Percentiles rank a stretch among this genome's conserved stretches.
Conservation (phyloP, 805 yeast genomes). For the Tetrapisispora arboricola region DNA sequence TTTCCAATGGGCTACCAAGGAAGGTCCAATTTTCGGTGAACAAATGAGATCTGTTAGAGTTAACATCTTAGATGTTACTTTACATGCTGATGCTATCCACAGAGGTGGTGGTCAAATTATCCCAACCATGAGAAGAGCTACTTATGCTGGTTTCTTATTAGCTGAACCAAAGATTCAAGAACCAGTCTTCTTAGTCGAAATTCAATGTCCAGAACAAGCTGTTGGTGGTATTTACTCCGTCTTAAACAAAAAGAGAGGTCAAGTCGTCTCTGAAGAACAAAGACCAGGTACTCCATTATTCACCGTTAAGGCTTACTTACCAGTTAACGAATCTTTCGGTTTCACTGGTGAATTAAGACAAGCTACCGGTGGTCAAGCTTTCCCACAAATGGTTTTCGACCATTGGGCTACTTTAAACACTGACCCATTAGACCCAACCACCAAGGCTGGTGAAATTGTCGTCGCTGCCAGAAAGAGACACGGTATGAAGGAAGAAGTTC, state of each 20-base stretch:
- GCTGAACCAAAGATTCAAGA: conserved; percentile 99
- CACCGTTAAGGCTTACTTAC: conserved; percentile 98
- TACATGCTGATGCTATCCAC: conserved; percentile 99
- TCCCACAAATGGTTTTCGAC: conserved; percentile 99
- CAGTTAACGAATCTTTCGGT: conserved; percentile 99
- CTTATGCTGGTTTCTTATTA: conserved; percentile 93
- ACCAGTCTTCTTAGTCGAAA: conserved; percentile 97
- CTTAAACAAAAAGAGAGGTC: conserved; percentile 98
- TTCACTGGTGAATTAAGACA: conserved; percentile 98
- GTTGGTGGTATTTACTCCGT: conserved; percentile 99
- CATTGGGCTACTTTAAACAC: conserved; percentile 90
- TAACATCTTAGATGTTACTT: conserved; percentile 96
- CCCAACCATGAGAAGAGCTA: conserved; percentile 99
- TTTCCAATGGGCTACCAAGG: conserved; percentile 99
- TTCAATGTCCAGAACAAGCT: conserved; percentile 97
- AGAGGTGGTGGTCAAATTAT: conserved; percentile 99
- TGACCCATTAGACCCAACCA: conserved; percentile 79
- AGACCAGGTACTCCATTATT: conserved; percentile 99
- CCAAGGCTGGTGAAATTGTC: conserved; percentile 57
- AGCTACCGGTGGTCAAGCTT: conserved; percentile 99
- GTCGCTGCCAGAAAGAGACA: conserved; percentile 75
- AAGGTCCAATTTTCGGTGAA: conserved; percentile 98
- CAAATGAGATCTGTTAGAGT: conserved; percentile 88
- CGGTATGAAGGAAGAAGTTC: conserved; percentile 93
- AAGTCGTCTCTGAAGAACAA: conserved; percentile 97